Percentiles rank a stretch among this genome's conserved stretches.
Evolutionary conservation across 2,329 filamentous ascomycete genomes (phyloP).

Genomic region (Penicillium freii): DNA sequence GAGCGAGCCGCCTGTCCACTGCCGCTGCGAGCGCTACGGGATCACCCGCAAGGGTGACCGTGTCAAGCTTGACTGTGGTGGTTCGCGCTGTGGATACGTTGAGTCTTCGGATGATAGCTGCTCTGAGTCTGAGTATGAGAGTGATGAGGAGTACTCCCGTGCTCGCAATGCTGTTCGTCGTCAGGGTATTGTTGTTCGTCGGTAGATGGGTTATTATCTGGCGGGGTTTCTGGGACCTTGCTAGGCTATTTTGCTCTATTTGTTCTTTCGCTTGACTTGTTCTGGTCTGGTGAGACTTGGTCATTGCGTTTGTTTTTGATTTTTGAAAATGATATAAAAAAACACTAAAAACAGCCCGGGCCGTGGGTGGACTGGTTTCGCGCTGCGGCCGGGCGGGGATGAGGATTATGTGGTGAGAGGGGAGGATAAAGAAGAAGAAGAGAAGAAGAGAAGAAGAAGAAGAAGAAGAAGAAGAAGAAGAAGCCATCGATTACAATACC

Average conservation of each 20-base stretch:
- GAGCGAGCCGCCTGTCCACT: slow-evolving; percentile 61
- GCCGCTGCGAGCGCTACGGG: slow-evolving; percentile 94
- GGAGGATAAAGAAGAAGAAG: neutral
- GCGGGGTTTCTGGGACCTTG: neutral
- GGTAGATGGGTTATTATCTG: slow-evolving; percentile 24
- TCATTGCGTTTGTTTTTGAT: slow-evolving; percentile 17
- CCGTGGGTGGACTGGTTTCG: slow-evolving; percentile 22
- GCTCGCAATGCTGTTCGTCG: slow-evolving; percentile 36
- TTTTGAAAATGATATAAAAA: slow-evolving; percentile 12
- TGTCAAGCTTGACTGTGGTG: slow-evolving; percentile 94
- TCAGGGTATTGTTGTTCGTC: slow-evolving; percentile 41
- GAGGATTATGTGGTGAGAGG: slow-evolving; percentile 6
- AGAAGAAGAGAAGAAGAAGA: neutral
- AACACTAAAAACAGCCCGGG: slow-evolving; percentile 15
- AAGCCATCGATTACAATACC: slow-evolving; percentile 13
- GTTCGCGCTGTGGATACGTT: slow-evolving; percentile 74
- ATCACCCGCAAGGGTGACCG: slow-evolving; percentile 91
- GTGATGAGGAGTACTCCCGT: slow-evolving; percentile 40
- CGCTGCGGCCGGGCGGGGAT: slow-evolving; percentile 19
- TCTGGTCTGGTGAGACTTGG: slow-evolving; percentile 10
- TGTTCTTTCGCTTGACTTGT: slow-evolving; percentile 6
- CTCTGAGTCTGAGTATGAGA: slow-evolving; percentile 24
- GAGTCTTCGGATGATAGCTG: slow-evolving; percentile 9
- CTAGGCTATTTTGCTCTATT: neutral
- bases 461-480: slow-evolving; percentile 8